Base-by-base conservation (phyloP, 169 alveolate species). In the Babesia caballi region DNA sequence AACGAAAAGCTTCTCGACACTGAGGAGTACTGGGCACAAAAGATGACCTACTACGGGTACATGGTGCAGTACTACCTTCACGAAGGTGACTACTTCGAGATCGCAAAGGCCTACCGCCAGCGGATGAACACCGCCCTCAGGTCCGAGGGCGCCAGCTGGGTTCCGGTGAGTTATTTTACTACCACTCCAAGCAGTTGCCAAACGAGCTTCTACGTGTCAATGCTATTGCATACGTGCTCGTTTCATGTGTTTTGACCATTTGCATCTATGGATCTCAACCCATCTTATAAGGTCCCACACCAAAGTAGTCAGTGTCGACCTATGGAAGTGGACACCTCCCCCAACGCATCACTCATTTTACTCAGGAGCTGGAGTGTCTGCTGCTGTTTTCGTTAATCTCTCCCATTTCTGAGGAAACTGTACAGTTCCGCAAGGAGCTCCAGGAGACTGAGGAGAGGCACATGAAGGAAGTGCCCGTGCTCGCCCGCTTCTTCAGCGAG, bases 51-150 rank as follows among this genome's bases (percentile, higher is more conserved):
- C 61, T 84, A 74, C 58, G 85, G 68, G 81, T 84, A 80, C 73
- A 88, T 88, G 93, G 71, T 88, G 8, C 65, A 88, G 36, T 88
- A 88, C 56, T 65, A 88, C 72, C 70, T 82, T 14, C 68, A 84
- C 76, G 87, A 84, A 28, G 77, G 59, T 35, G 80, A 80, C 27
- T 81, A 81, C 65, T 77, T 54, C 14, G 83, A 82, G 52, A 76
- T 82, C 30, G 90, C 92, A 14, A 66, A 75, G 54, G 74, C 89
- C 41, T 76, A 77, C 52, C 49, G 41, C 50, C 46, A 58, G 36
- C 50, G 80, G 14, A 15, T 63, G 54, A 42, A 77, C 44, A 33
- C 83, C 25, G 54, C 73, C 47, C 7, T 41, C 40, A 32, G 28
- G 42, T 8, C 27, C 49, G 70, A 36, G n/a, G 25, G 19, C n/a